These are phyloP conservation scores for Ashbya aceris DNA, from an alignment of 1,139 yeast species.

Conservation along the genomic window DNA sequence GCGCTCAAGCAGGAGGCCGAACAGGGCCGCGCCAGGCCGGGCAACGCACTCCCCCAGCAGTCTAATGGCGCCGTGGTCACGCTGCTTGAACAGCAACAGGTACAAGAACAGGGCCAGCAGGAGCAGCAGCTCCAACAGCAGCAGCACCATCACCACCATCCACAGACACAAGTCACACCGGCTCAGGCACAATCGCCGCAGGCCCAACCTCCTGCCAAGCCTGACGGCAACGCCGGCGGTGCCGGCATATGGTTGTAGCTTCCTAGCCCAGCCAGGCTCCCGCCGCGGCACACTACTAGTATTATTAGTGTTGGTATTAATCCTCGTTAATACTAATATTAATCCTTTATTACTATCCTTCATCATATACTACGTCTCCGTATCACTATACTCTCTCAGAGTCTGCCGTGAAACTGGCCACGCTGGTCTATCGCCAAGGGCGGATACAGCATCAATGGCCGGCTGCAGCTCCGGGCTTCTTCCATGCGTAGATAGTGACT, in stretches of 20 bases:
- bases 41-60: constrained; percentile 8
- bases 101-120: constrained; percentile 12
- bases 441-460: too few species aligned
- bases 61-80: constrained; percentile 13
- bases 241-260: constrained; percentile 3
- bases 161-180: constrained; percentile 7
- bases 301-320: too few species aligned
- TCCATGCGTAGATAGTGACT: too few species aligned
- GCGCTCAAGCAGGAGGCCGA: constrained; percentile 16
- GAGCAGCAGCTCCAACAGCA: constrained; percentile 13
- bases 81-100: constrained; percentile 11
- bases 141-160: constrained; percentile 7
- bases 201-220: not conserved
- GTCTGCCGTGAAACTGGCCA: too few species aligned
- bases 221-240: constrained; percentile 3
- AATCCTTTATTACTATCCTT: too few species aligned
- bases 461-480: too few species aligned
- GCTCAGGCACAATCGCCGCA: constrained; percentile 5
- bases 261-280: too few species aligned
- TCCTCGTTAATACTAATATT: too few species aligned
- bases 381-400: too few species aligned
- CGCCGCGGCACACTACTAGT: too few species aligned
- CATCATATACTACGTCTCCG: too few species aligned
- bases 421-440: too few species aligned
- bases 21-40: constrained; percentile 11